Evolutionary conservation across 495 filamentous ascomycete genomes (phyloP).

Genomic region (Poronia punctata): DNA sequence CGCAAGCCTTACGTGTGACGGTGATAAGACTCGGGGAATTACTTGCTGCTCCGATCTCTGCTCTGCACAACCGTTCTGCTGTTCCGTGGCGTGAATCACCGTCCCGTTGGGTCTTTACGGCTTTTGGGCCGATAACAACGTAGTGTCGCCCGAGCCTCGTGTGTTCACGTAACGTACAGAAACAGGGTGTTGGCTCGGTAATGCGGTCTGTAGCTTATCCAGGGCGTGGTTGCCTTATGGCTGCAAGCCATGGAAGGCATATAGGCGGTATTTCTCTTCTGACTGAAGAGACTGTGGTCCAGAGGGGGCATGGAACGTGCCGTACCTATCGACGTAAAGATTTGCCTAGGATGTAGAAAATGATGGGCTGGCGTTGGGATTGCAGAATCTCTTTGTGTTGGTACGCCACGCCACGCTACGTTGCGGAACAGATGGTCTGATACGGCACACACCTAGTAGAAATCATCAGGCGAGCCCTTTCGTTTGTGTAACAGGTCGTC

Average conservation of each 20-base stretch:
- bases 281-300: too few species aligned
- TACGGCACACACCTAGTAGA: constrained; percentile 5
- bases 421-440: constrained; percentile 1
- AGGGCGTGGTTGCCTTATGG: too few species aligned
- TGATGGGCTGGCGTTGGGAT: neutral
- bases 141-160: constrained; percentile 8
- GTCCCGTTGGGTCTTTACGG: constrained; percentile 13
- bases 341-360: too few species aligned
- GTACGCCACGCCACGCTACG: constrained; percentile 5
- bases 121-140: constrained; percentile 8
- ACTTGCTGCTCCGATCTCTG: constrained; percentile 8
- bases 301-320: too few species aligned
- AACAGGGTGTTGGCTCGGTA: too few species aligned
- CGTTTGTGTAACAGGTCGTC: constrained; percentile 4
- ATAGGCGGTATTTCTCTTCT: too few species aligned
- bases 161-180: constrained; percentile 1
- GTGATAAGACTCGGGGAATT: constrained; percentile 10
- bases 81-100: constrained; percentile 7
- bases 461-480: constrained; percentile 1
- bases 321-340: too few species aligned
- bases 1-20: constrained; percentile 8
- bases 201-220: too few species aligned
- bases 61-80: constrained; percentile 4
- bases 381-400: constrained; percentile 2
- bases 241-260: too few species aligned